Percentiles rank a stretch among this genome's conserved stretches.
These are phyloP conservation scores for Mycena alexandri DNA, from an alignment of 768 basidiomycete species.

Conservation along the genomic window DNA sequence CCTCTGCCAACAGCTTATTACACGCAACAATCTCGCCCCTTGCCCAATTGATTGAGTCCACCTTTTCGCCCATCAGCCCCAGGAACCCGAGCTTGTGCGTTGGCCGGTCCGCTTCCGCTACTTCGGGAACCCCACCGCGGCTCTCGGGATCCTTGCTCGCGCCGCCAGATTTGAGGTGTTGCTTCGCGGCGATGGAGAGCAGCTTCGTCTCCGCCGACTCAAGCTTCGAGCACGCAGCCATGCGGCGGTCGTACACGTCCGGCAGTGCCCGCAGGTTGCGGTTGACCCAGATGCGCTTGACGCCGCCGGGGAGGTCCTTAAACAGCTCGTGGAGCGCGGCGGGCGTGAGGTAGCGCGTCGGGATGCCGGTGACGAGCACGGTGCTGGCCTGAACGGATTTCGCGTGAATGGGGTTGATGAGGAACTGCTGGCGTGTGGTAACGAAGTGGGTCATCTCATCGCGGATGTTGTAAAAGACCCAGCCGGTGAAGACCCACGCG, in stretches of 20 bases:
- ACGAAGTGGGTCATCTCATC: slow-evolving; percentile 87
- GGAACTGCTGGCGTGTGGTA: slow-evolving; percentile 82
- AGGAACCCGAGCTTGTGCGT: slow-evolving; percentile 78
- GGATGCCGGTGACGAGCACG: slow-evolving; percentile 91
- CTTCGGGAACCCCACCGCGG: slow-evolving; percentile 47
- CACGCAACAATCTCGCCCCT: slow-evolving; percentile 76
- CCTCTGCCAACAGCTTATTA: slow-evolving; percentile 65
- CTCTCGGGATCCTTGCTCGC: slow-evolving; percentile 51
- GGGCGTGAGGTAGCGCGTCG: slow-evolving; percentile 80
- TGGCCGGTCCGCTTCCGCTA: slow-evolving; percentile 82
- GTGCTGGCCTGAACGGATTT: slow-evolving; percentile 90
- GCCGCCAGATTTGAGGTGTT: slow-evolving; percentile 69
- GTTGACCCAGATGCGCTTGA: slow-evolving; percentile 93
- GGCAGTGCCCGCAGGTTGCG: slow-evolving; percentile 91
- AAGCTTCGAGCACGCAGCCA: slow-evolving; percentile 80
- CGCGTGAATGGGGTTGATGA: slow-evolving; percentile 81
- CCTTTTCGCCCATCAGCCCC: slow-evolving; percentile 82
- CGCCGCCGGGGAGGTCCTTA: slow-evolving; percentile 89
- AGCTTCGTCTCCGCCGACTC: slow-evolving; percentile 89
- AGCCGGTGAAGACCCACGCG: slow-evolving; percentile 85
- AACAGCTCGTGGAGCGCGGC: slow-evolving; percentile 76
- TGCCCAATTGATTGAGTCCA: slow-evolving; percentile 95
- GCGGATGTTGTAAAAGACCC: slow-evolving; percentile 88
- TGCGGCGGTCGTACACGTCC: slow-evolving; percentile 81
- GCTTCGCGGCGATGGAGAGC: slow-evolving; percentile 80